phyloP scores from a whole-genome alignment of 2,329 filamentous ascomycete genomes.

The Venturia nashicola region DNA sequence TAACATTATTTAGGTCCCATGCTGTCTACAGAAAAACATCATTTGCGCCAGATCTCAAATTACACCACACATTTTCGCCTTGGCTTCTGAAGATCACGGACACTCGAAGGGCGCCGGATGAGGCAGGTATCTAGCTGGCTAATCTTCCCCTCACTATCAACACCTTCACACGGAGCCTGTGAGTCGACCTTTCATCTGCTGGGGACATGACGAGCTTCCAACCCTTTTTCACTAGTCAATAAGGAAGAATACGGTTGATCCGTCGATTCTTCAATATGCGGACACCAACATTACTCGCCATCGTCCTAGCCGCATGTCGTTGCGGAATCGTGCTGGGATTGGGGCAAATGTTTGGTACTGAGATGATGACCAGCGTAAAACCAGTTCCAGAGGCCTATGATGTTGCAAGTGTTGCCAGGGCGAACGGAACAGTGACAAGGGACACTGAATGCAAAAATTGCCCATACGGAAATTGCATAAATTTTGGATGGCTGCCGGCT shows the following conservation, averaged over 20 bases:
- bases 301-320: not conserved
- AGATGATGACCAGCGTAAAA: not conserved
- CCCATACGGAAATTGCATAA: slow-evolving; percentile 4
- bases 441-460: slow-evolving; percentile 9
- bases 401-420: not conserved
- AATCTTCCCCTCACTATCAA: not conserved
- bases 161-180: not conserved
- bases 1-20: not conserved
- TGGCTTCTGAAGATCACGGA: too few species aligned
- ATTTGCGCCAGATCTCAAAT: not conserved
- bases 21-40: not conserved
- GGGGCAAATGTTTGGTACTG: not conserved
- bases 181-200: not conserved
- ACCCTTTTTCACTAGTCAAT: not conserved
- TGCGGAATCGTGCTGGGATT: not conserved
- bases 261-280: not conserved
- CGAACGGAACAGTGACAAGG: not conserved
- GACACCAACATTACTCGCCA: not conserved
- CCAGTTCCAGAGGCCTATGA: not conserved
- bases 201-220: not conserved
- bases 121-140: not conserved
- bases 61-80: not conserved
- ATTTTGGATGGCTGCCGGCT: not conserved
- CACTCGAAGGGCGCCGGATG: not conserved
- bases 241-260: not conserved